Evolutionary conservation across 1,284 basidiomycete genomes (phyloP), one percentile per base, ranked within the genome.

Genomic region (Puccinia triticina): DNA sequence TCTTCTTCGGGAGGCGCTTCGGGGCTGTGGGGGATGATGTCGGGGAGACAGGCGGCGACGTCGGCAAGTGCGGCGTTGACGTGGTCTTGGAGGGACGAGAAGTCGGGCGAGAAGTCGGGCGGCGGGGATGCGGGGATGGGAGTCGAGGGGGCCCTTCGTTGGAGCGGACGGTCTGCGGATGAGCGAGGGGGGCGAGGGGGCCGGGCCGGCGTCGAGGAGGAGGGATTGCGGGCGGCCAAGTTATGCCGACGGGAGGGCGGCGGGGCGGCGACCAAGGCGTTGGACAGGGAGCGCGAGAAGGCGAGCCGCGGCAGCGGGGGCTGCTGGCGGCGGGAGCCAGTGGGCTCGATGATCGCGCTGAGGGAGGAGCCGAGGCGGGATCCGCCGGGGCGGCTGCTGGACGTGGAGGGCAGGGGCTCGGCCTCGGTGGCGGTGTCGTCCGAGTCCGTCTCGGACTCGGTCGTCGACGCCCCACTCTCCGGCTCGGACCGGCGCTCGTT

Each of bases 21-120:
- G 14, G n/a, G n/a, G 12, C 29, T 29, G 8, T 43, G 21, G 23
- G 59, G 8, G 26, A 40, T 34, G 18, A 73, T 71, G 34, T 74
- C 32, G 29, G 80, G 80, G 14, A 76, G 80, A 53, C 50, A 67
- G 14, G 80, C 80, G 40, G 73, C 48, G 14, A 82, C 73, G 66
- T 82, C 80, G 3, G 80, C 80, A 48, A 82, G 71, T 10, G 80
- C 80, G n/a, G 80, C 80, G 34, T 57, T 71, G 48, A 82, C 80
- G 29, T 82, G 80, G n/a, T 82, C 72, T 76, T 82, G 59, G 21
- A 82, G 26, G 43, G 55, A 75, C 7, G 73, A 77, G 18, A 46
- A 37, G 57, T 77, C 50, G 29, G 43, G 46, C 40, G 57, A 72
- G 10, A 53, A 50, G 32, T 34, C 57, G 50, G 72, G 55, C 18